These are phyloP conservation scores for Lathyrus tuberosus DNA, from an alignment of 306 rosid species.

Conservation along the genomic window DNA sequence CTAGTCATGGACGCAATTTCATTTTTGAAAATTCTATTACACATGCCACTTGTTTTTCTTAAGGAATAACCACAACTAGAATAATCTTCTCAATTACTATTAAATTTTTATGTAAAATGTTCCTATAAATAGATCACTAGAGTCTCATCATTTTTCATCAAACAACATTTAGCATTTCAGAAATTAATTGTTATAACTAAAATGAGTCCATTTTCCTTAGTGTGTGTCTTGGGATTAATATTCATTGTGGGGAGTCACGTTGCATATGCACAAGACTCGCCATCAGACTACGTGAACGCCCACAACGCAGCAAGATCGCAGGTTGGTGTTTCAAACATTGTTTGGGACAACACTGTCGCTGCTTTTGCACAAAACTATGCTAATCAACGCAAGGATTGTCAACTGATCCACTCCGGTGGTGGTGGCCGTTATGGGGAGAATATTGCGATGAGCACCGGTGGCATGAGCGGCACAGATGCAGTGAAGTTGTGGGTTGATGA, in stretches of 20 bases:
- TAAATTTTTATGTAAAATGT: too few relatives aligned
- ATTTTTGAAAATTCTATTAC: too few relatives aligned
- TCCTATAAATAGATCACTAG: conserved; percentile 10
- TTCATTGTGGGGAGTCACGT: background rate
- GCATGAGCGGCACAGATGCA: conserved; percentile 17
- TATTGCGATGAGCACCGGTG: background rate
- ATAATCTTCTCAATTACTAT: background rate
- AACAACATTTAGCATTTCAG: conserved; percentile 1
- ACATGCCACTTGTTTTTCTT: too few relatives aligned
- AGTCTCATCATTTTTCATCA: background rate
- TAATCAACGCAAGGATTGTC: conserved; percentile 37
- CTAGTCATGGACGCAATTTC: too few relatives aligned
- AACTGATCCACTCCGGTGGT: conserved; percentile 41
- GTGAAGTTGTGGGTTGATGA: conserved; percentile 48
- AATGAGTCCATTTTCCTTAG: conserved; percentile 6
- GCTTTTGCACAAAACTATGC: conserved; percentile 41
- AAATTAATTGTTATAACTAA: background rate
- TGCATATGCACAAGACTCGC: conserved; percentile 41
- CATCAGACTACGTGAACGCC: conserved; percentile 32
- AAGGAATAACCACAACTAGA: too few relatives aligned
- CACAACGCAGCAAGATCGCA: conserved; percentile 45
- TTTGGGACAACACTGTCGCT: conserved; percentile 43
- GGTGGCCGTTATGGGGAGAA: conserved; percentile 32
- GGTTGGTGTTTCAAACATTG: conserved; percentile 35
- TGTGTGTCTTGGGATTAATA: conserved; percentile 10